Conservation (phyloP, 805 yeast genomes). For the Brettanomyces sp. region DNA sequence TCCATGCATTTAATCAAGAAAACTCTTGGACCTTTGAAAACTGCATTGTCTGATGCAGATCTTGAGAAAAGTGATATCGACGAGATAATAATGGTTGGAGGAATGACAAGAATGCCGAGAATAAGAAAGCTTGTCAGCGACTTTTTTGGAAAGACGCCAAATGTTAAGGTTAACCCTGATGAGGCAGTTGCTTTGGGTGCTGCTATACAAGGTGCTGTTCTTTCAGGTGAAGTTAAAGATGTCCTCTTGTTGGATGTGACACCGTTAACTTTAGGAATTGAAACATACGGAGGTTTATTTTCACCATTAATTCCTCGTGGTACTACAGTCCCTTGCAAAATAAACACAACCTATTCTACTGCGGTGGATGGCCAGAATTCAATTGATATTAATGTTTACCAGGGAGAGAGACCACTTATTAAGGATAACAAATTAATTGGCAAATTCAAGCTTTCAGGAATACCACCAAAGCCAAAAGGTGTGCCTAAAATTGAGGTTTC, state of each 20-base stretch:
- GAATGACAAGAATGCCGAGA: slow-evolving; percentile 91
- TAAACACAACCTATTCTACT: slow-evolving; percentile 88
- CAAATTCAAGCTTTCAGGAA: slow-evolving; percentile 84
- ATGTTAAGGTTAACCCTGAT: slow-evolving; percentile 89
- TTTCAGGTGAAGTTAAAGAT: slow-evolving; percentile 91
- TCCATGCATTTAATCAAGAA: slow-evolving; percentile 50
- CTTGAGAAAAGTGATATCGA: slow-evolving; percentile 55
- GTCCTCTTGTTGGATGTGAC: slow-evolving; percentile 84
- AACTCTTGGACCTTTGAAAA: slow-evolving; percentile 69
- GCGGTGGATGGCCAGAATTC: slow-evolving; percentile 94
- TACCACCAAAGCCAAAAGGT: slow-evolving; percentile 86
- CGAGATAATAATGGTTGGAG: slow-evolving; percentile 82
- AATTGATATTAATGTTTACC: slow-evolving; percentile 93
- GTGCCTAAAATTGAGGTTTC: slow-evolving; percentile 86
- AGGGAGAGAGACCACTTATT: slow-evolving; percentile 94
- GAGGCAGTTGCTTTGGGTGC: slow-evolving; percentile 96
- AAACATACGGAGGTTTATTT: slow-evolving; percentile 94
- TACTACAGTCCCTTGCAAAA: slow-evolving; percentile 91
- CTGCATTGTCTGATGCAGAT: slow-evolving; percentile 76
- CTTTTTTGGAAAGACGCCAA: slow-evolving; percentile 75
- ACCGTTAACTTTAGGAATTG: slow-evolving; percentile 86
- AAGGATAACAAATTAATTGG: slow-evolving; percentile 94
- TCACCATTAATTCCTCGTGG: slow-evolving; percentile 80
- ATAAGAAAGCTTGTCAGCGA: slow-evolving; percentile 67
- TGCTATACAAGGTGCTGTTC: slow-evolving; percentile 94